A percentile compares a stretch with the other conserved stretches of the same genome.
phyloP scores from a whole-genome alignment of 2,329 filamentous ascomycete species.

The Phoma herbarum region DNA sequence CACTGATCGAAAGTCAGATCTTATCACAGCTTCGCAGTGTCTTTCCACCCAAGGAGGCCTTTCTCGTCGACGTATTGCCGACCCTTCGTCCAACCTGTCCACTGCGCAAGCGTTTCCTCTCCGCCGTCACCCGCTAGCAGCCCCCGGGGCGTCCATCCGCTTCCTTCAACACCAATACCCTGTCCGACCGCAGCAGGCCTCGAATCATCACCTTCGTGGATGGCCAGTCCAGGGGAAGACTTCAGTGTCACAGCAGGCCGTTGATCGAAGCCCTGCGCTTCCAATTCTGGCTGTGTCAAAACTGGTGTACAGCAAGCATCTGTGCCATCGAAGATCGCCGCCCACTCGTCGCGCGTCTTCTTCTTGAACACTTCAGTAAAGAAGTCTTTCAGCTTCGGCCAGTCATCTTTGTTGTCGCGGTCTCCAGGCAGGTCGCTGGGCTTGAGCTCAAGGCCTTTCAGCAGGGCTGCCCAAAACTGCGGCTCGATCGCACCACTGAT shows the following conservation, averaged over 20 bases:
- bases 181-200: conserved; percentile 63
- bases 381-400: conserved; percentile 70
- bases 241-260: conserved; percentile 74
- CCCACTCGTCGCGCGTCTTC: conserved; percentile 82
- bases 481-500: conserved; percentile 80
- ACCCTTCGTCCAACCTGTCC: conserved; percentile 81
- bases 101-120: conserved; percentile 71
- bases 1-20: background rate
- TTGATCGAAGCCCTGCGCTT: conserved; percentile 71
- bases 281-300: conserved; percentile 76
- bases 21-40: conserved; percentile 43
- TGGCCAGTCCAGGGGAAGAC: conserved; percentile 72
- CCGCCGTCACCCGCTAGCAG: conserved; percentile 76
- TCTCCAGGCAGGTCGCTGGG: conserved; percentile 55
- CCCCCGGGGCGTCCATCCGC: conserved; percentile 69
- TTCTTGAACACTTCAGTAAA: conserved; percentile 72
- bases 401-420: conserved; percentile 68
- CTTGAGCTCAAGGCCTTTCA: conserved; percentile 71
- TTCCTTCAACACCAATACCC: conserved; percentile 70
- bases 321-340: conserved; percentile 83
- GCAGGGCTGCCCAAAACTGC: conserved; percentile 77
- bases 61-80: conserved; percentile 70
- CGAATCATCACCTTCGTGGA: conserved; percentile 59
- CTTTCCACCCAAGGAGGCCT: conserved; percentile 55
- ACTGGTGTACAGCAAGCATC: conserved; percentile 95